phyloP scores from a whole-genome alignment of 2,329 filamentous ascomycete genomes.

The Onygenales sp. region DNA sequence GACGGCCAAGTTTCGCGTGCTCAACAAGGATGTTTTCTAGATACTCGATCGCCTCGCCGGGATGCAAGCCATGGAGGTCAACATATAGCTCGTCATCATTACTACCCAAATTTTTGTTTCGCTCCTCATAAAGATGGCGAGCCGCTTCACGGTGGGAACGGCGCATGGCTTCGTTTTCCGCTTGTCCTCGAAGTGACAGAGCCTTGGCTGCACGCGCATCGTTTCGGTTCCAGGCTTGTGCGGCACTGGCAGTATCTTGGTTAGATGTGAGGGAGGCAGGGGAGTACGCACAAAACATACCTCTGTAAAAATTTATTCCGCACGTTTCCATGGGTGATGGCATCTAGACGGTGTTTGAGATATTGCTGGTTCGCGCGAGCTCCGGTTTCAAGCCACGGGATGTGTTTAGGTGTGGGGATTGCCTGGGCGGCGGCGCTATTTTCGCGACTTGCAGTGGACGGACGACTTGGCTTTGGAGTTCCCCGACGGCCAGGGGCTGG shows the following conservation, averaged over 20 bases:
- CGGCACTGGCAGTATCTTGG: conserved; percentile 53
- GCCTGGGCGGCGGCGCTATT: conserved; percentile 73
- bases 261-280: conserved; percentile 7
- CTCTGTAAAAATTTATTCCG: conserved; percentile 96
- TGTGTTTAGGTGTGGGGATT: conserved; percentile 79
- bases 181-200: conserved; percentile 84
- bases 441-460: conserved; percentile 58
- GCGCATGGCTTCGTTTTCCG: conserved; percentile 94
- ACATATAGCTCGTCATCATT: conserved; percentile 69
- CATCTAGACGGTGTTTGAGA: conserved; percentile 86
- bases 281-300: conserved; percentile 34
- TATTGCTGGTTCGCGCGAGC: conserved; percentile 86
- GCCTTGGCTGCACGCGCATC: conserved; percentile 94
- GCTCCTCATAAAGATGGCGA: conserved; percentile 82
- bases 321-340: conserved; percentile 92
- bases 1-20: conserved; percentile 58
- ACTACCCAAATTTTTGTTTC: conserved; percentile 58
- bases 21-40: conserved; percentile 79
- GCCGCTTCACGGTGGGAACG: conserved; percentile 94
- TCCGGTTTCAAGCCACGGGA: conserved; percentile 94
- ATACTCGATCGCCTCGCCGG: conserved; percentile 92
- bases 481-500: conserved; percentile 52
- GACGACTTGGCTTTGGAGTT: conserved; percentile 51
- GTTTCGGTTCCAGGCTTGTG: conserved; percentile 97
- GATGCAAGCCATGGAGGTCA: conserved; percentile 95